Evolutionary conservation across 345 rosid genomes (phyloP), one percentile per base, ranked within the genome.

Genomic region (Populus davidiana): DNA sequence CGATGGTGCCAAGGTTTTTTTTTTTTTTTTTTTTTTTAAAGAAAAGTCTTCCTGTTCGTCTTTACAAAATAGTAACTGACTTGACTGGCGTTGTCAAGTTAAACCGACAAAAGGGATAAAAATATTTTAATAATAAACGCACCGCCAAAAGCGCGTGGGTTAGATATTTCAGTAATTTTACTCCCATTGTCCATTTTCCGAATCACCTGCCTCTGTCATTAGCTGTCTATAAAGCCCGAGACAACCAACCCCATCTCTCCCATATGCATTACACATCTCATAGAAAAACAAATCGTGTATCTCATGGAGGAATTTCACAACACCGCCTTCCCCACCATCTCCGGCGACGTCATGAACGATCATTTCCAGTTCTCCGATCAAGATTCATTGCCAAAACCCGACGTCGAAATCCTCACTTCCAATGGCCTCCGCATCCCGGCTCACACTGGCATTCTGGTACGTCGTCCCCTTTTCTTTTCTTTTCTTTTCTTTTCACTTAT

Each of bases 361-460:
- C 69, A 66, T 50, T 59, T 72, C 21, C 61, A 21, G 0, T 61
- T 13, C 79, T 14, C 85, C 75, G 79, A 75, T 67, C 70, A 47
- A 16, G 56, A 44, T 59, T 66, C 78, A 41, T 76, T 84, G 17
- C 87, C 88, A 6, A 83, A 87, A 67, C 80, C 94, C 0, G 96
- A 94, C 75, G 81, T 93, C 43, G 83, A 80, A 49, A 85, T 94
- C 83, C 81, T 93, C 70, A 90, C 97, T 36, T 87, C 98, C 77
- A 88, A 85, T 39, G 93, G 93, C 81, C 86, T 79, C 14, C 90
- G 92, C 43, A 90, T 94, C 79, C 89, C 94, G 0, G 92, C 88
- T 4, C 97, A 93, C 80, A 84, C 90, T 59, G 47, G 88, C 69
- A 67, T 93, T 76, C 88, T 94, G 88, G 98, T 91, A 83, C 64